phyloP scores from a whole-genome alignment of 164 flowering plant species.

The grape (Vitis vinifera) region ASM3070453v1 NC_081820.1:23644001-23644500 shows the following conservation, averaged over 20 bases:
- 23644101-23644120: no score
- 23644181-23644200: neutral
- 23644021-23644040: neutral
- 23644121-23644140: no score
- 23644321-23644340: neutral
- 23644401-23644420: neutral
- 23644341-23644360: neutral
- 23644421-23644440: conserved; percentile 5
- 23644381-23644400: neutral
- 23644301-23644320: neutral
- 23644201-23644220: neutral
- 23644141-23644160: no score
- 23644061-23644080: neutral
- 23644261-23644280: neutral
- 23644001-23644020: neutral
- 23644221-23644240: conserved; percentile 4
- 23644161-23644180: no score
- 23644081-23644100: neutral
- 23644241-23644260: neutral
- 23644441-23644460: conserved; percentile 7
- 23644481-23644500: neutral
- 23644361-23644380: conserved; percentile 6
- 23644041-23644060: no score
- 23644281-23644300: conserved; percentile 2
- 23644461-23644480: neutral